Evolutionary conservation across 495 filamentous ascomycete genomes (phyloP).

Genomic region (Trichoderma gamsii): DNA sequence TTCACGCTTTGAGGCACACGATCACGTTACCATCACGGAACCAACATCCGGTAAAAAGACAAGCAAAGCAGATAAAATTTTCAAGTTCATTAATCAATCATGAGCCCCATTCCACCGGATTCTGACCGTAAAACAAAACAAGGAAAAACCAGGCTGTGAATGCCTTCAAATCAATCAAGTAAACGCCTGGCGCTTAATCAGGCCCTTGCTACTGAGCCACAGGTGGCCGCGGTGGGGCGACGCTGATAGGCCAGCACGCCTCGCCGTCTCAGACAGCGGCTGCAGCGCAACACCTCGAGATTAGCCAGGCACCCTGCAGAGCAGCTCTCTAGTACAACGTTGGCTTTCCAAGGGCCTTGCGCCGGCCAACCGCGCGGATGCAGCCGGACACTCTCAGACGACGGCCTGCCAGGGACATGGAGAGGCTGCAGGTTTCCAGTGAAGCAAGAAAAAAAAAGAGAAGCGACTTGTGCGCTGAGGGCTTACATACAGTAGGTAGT

Average conservation of each 20-base stretch:
- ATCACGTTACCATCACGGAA: neutral
- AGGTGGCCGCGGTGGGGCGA: slow-evolving; percentile 9
- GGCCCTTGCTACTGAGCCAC: neutral
- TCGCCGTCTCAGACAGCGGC: neutral
- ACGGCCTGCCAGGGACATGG: neutral
- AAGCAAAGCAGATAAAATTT: no score
- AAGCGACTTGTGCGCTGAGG: no score
- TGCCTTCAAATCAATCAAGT: neutral
- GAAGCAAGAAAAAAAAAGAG: no score
- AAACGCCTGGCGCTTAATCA: neutral
- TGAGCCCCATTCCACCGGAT: no score
- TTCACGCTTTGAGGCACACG: neutral
- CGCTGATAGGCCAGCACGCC: slow-evolving; percentile 6
- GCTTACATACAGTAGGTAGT: no score
- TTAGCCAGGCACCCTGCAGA: neutral
- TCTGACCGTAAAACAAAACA: no score
- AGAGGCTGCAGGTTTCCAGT: neutral
- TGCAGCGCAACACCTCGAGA: neutral
- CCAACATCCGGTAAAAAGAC: neutral
- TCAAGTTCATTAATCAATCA: no score
- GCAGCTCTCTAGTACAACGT: neutral
- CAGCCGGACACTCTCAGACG: neutral
- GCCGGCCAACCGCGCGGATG: slow-evolving; percentile 5
- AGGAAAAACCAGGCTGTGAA: slow-evolving; percentile 5
- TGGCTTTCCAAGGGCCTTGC: neutral